phyloP scores from a whole-genome alignment of 345 rosid species.

The Bruguiera sexangula region DNA sequence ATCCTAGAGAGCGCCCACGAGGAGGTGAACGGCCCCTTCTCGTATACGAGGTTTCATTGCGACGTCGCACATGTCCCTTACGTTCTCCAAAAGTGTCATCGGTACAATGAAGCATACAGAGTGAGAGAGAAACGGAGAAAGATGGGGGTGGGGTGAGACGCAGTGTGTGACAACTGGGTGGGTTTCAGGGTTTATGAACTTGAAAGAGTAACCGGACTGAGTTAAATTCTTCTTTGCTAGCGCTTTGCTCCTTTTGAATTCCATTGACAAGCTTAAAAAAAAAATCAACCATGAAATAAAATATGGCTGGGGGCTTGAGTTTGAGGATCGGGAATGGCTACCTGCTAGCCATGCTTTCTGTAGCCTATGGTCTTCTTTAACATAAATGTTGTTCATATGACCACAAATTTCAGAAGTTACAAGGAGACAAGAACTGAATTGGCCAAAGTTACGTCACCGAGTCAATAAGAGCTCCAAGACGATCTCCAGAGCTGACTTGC shows the following conservation, averaged over 20 bases:
- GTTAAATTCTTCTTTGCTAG: too few species aligned
- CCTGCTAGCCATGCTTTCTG: not conserved
- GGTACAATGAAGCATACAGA: not conserved
- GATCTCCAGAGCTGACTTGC: slow-evolving; percentile 91
- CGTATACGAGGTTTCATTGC: slow-evolving; percentile 58
- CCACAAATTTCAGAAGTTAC: not conserved
- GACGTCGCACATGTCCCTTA: slow-evolving; percentile 45
- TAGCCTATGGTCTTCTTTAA: not conserved
- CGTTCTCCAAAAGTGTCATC: slow-evolving; percentile 45
- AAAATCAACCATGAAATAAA: not conserved
- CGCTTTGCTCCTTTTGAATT: too few species aligned
- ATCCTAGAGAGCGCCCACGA: slow-evolving; percentile 42
- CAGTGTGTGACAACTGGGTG: not conserved
- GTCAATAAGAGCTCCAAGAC: slow-evolving; percentile 92
- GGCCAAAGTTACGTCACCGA: slow-evolving; percentile 42
- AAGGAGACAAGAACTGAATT: not conserved
- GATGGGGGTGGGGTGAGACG: not conserved
- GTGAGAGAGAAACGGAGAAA: not conserved
- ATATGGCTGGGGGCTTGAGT: not conserved
- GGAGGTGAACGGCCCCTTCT: slow-evolving; percentile 41
- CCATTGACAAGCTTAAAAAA: too few species aligned
- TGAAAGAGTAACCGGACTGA: too few species aligned
- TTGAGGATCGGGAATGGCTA: not conserved
- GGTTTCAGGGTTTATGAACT: not conserved
- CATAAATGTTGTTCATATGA: too few species aligned